A percentile compares a stretch with the other conserved stretches of the same genome.
Evolutionary conservation across 2,329 filamentous ascomycete genomes (phyloP).

Genomic region (Colletotrichum salicis): DNA sequence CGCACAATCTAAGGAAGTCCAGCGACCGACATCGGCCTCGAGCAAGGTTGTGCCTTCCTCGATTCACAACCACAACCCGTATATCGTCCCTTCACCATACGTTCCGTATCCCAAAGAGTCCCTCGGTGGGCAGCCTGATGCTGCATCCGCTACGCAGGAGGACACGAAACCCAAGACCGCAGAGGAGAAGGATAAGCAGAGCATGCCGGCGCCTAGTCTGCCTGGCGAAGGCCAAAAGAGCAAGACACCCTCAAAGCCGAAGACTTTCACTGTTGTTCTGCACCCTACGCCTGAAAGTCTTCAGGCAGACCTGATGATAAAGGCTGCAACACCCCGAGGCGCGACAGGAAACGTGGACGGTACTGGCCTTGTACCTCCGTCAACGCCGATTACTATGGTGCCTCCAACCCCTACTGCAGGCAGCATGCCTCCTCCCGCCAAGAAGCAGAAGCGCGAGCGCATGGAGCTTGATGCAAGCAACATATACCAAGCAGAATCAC

Average conservation of each 20-base stretch:
- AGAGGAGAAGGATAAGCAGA: slow-evolving; percentile 66
- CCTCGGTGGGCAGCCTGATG: slow-evolving; percentile 33
- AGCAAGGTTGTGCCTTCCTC: slow-evolving; percentile 78
- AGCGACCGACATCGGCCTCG: slow-evolving; percentile 63
- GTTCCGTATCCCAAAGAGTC: slow-evolving; percentile 76
- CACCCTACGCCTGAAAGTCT: slow-evolving; percentile 83
- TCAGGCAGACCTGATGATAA: slow-evolving; percentile 79
- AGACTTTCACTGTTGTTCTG: slow-evolving; percentile 81
- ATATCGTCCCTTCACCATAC: slow-evolving; percentile 88
- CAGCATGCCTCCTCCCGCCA: slow-evolving; percentile 69
- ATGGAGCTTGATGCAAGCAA: slow-evolving; percentile 82
- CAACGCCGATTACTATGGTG: slow-evolving; percentile 71
- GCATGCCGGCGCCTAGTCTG: slow-evolving; percentile 63
- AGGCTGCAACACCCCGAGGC: slow-evolving; percentile 75
- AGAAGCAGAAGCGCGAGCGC: slow-evolving; percentile 75
- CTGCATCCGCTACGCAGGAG: slow-evolving; percentile 39
- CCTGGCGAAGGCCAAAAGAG: slow-evolving; percentile 56
- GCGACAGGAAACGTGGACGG: slow-evolving; percentile 49
- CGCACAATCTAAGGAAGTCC: slow-evolving; percentile 68
- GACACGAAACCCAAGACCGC: slow-evolving; percentile 53
- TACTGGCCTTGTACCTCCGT: slow-evolving; percentile 67
- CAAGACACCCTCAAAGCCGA: slow-evolving; percentile 66
- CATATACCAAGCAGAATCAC: slow-evolving; percentile 79
- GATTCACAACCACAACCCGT: slow-evolving; percentile 91
- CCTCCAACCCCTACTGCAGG: slow-evolving; percentile 71